Base-by-base conservation (phyloP, 345 rosid genomes). In the Brassica carinata region DNA sequence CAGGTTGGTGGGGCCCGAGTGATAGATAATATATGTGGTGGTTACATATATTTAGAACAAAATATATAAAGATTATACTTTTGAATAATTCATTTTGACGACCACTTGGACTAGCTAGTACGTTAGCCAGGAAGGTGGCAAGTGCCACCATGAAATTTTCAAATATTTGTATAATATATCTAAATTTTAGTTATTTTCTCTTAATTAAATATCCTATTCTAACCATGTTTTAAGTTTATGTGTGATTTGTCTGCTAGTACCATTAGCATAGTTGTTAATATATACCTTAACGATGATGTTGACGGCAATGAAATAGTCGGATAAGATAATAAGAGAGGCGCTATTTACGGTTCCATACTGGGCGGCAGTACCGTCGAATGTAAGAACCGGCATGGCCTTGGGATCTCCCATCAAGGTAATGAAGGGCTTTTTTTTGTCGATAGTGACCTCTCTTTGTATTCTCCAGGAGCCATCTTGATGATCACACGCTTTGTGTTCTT, bases 401-500 rank as follows among this genome's bases (percentile, higher is more conserved):
- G 91, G 84, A 0, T 82, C 10, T 3, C 93, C 97, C 57, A 72
- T 34, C 5, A 92, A 74, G 0, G 97, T 89, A 14, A 92, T 38
- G 67, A 89, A 92, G 40, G 81, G 91, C 73, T 84, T 83, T 3
- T 61, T 65, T 10, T 72, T 64, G 2, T 77, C 85, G 9, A 92
- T 77, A 64, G 67, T 87, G 58, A 92, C 57, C 55, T 92, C 86
- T 92, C 94, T 7, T 2, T 19, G 73, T 90, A 90, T 4, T 30
- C 79, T 8, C 97, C 97, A 0, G 69, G 77, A 5, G 85, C 92
- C 15, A 92, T 85, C 19, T 76, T 81, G 13, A 92, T 61, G 58
- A 90, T 83, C 38, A 92, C 90, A 1, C 94, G 85, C 66, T 76
- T 77, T 48, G 8, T 84, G 61, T 92, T 92, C 27, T 79, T 84